Base-by-base conservation (phyloP, 306 rosid species). In the Gillenia trifoliata region DNA sequence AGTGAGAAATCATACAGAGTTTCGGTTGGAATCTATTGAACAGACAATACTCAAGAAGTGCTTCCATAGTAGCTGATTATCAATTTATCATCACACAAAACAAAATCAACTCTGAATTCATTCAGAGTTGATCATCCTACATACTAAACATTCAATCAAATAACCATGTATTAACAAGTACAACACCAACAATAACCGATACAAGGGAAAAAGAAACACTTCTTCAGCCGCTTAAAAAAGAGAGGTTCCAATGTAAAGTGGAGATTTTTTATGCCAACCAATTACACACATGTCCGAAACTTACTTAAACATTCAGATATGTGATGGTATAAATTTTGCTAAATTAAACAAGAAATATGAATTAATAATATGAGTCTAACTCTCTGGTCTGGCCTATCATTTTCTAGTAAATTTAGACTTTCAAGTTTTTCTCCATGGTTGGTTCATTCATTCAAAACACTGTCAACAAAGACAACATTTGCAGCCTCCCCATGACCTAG, bases 361-460 rank as follows among this genome's bases (percentile, higher is more conserved):
- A n/a, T n/a, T n/a, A n/a, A n/a, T n/a, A n/a, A n/a, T n/a, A n/a
- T n/a, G n/a, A n/a, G n/a, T n/a, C n/a, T n/a, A n/a, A n/a, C n/a
- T n/a, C 77, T 72, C 86, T 49, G 28, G 75, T 34, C 64, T 40
- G 76, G 72, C 70, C 64, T 84, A 63, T 82, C 73, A 54, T 78
- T 80, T 10, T 82, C 87, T 38, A 74, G 59, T 69, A 88, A 77
- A 85, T 79, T 83, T 67, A 90, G 85, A 84, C 69, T 79, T 8
- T 87, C 89, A 75, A 90, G 96, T 79, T 87, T 92, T 75, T 92
- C 96, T 72, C 94, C 96, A 90, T 90, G 72, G 92, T 90, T 63
- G 91, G 96, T 64, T 92, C 93, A 50, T 67, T 81, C 60, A 62
- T 34, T 75, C 83, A 47, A 29, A 79, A 87, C 92, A 80, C 79